Conservation (phyloP, 192 early-diverging fungal species). For the Umbelopsis sp. region DNA sequence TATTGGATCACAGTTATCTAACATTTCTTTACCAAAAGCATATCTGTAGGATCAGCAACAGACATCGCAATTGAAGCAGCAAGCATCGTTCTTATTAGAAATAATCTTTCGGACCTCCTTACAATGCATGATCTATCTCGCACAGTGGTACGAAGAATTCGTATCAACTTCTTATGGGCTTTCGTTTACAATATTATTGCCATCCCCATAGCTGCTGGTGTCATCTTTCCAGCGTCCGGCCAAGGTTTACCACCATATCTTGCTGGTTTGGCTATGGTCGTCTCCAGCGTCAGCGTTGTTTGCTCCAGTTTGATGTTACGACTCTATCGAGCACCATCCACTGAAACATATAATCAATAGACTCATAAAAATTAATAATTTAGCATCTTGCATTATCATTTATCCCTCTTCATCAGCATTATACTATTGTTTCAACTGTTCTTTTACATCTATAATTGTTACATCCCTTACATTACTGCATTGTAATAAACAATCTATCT, state of each 20-base stretch:
- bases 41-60: constrained; percentile 88
- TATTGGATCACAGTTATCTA: neutral
- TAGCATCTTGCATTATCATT: neutral
- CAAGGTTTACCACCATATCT: constrained; percentile 70
- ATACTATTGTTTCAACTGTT: too few relatives aligned
- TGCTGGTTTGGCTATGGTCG: constrained; percentile 91
- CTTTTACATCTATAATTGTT: too few relatives aligned
- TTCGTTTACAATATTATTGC: constrained; percentile 85
- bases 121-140: constrained; percentile 76
- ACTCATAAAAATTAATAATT: neutral
- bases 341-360: neutral
- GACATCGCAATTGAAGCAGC: constrained; percentile 92
- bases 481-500: too few relatives aligned
- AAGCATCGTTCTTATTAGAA: constrained; percentile 78
- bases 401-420: too few relatives aligned
- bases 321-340: constrained; percentile 23
- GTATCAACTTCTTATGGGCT: constrained; percentile 89
- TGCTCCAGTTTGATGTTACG: constrained; percentile 70
- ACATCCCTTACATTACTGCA: too few relatives aligned
- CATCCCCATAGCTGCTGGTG: constrained; percentile 90
- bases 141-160: constrained; percentile 76
- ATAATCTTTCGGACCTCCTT: constrained; percentile 77
- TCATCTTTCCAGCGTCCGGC: constrained; percentile 64
- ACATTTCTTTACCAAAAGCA: constrained; percentile 41
- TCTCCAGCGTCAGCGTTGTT: constrained; percentile 84